A percentile compares a stretch with the other conserved stretches of the same genome.
phyloP scores from a whole-genome alignment of 2,329 filamentous ascomycete genomes.

The Ceratocystis destructans region DNA sequence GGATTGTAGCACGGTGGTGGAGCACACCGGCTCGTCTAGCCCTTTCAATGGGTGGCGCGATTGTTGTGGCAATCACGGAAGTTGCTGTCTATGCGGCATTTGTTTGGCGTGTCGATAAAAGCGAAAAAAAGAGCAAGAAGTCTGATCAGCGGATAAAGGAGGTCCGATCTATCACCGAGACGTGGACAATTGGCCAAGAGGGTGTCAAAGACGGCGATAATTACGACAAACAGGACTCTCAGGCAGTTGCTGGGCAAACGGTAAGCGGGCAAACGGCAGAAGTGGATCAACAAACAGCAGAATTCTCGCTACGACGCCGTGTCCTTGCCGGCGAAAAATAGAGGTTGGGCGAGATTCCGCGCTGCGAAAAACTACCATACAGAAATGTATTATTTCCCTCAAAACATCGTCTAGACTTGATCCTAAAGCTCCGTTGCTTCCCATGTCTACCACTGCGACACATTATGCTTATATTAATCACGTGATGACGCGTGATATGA shows the following conservation, averaged over 20 bases:
- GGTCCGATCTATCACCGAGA: slow-evolving; percentile 54
- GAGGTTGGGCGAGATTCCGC: neutral
- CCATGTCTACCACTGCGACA: too few species aligned
- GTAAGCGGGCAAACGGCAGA: neutral
- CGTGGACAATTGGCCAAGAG: slow-evolving; percentile 48
- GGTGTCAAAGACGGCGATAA: slow-evolving; percentile 23
- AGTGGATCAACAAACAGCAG: neutral
- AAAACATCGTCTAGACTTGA: neutral
- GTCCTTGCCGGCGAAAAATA: neutral
- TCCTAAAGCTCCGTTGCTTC: too few species aligned
- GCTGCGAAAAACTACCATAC: too few species aligned
- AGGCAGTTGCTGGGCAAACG: neutral
- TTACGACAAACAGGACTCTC: slow-evolving; percentile 19
- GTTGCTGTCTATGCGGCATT: slow-evolving; percentile 67
- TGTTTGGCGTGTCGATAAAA: slow-evolving; percentile 54
- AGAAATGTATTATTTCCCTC: neutral
- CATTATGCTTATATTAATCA: neutral
- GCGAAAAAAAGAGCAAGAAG: slow-evolving; percentile 47
- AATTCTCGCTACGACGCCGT: neutral
- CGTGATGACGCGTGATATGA: slow-evolving; percentile 18
- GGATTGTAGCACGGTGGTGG: slow-evolving; percentile 68
- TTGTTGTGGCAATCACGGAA: slow-evolving; percentile 59
- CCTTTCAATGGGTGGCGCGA: slow-evolving; percentile 54
- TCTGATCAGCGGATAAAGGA: slow-evolving; percentile 35
- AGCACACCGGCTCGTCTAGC: slow-evolving; percentile 55